Conservation (phyloP, 139 green algal genomes). For the Tetraselmis striata region DNA sequence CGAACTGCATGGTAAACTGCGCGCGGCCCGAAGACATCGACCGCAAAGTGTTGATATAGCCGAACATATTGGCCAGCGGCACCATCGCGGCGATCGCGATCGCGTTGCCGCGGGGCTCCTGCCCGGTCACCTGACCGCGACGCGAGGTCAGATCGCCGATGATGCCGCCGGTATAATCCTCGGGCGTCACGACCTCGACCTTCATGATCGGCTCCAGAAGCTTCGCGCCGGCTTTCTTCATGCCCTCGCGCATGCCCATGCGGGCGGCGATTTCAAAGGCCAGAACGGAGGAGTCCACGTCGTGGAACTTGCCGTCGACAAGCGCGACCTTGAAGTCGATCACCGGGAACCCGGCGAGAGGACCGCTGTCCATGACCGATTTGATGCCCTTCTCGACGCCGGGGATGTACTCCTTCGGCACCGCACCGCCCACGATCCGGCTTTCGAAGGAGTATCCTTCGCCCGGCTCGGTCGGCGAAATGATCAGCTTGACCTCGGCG, state of each 20-base stretch:
- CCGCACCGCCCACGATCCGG: constrained; percentile 93
- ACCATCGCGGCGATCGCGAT: constrained; percentile 85
- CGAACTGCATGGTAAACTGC: constrained; percentile 90
- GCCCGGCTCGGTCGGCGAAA: constrained; percentile 91
- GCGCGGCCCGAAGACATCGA: constrained; percentile 95
- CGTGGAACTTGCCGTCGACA: constrained; percentile 93
- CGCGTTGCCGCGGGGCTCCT: constrained; percentile 88
- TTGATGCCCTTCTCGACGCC: constrained; percentile 94
- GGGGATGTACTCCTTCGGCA: constrained; percentile 99
- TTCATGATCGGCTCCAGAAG: constrained; percentile 98
- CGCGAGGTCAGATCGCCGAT: constrained; percentile 97
- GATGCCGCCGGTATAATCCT: constrained; percentile 95
- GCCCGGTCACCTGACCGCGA: constrained; percentile 76
- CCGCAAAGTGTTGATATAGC: constrained; percentile 90
- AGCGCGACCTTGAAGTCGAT: constrained; percentile 83
- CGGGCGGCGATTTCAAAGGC: constrained; percentile 96
- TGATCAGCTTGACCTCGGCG: constrained; percentile 85
- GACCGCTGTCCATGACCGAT: constrained; percentile 83
- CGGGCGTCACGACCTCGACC: constrained; percentile 90
- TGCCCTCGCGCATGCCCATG: constrained; percentile 75
- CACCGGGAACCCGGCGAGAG: constrained; percentile 92
- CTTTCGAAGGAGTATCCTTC: constrained; percentile 87
- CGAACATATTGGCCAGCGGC: constrained; percentile 95
- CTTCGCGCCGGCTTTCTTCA: constrained; percentile 78
- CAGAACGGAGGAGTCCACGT: constrained; percentile 94